Conservation (phyloP, 2,329 filamentous ascomycete genomes). For the Didymella arachidicola region DNA sequence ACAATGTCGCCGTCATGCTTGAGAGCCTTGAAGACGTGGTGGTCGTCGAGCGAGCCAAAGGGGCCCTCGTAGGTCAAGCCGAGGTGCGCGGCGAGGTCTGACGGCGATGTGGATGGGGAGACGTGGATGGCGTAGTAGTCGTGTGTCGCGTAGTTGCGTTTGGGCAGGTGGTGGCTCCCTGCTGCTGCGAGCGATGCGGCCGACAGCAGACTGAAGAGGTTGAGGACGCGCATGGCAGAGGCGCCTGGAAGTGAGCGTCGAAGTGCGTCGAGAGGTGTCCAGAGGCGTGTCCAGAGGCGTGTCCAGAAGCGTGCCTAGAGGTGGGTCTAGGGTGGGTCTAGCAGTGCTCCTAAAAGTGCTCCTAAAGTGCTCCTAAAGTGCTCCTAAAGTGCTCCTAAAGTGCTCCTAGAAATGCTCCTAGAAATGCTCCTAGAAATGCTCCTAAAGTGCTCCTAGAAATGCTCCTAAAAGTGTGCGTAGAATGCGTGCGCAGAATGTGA, state of each 20-base stretch:
- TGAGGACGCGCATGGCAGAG: conserved; percentile 52
- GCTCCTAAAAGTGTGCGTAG: too few species aligned
- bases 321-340: too few species aligned
- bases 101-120: conserved; percentile 69
- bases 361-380: too few species aligned
- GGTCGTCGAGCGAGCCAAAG: conserved; percentile 77
- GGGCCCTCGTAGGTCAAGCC: conserved; percentile 82
- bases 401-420: too few species aligned
- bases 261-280: too few species aligned
- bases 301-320: too few species aligned
- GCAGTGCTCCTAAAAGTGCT: too few species aligned
- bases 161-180: conserved; percentile 52
- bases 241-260: conserved; percentile 1
- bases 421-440: too few species aligned
- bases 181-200: conserved; percentile 44
- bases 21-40: conserved; percentile 84
- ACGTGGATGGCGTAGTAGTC: conserved; percentile 96
- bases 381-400: too few species aligned
- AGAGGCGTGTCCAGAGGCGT: too few species aligned
- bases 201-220: conserved; percentile 55
- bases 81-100: conserved; percentile 73
- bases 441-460: too few species aligned
- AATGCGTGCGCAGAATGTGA: too few species aligned
- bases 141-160: conserved; percentile 77
- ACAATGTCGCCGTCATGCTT: conserved; percentile 64